Evolutionary conservation across 371 early-diverging fungal genomes (phyloP), one percentile per base, ranked within the genome.

Genomic region (Pancytospora epiphaga): DNA sequence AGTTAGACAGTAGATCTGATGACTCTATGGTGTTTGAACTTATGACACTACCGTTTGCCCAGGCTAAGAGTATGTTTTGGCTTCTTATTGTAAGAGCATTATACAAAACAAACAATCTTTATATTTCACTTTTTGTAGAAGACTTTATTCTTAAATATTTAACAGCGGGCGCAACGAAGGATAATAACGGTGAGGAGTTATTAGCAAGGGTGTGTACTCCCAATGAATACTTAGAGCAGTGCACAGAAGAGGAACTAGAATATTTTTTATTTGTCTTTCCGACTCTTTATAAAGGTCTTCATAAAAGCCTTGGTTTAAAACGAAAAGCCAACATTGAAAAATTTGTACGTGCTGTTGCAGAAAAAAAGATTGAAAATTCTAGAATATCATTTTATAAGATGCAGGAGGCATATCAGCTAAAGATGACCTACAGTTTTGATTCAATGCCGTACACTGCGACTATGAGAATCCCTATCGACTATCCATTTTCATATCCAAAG

Each of bases 61-160:
- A 47, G 15, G 19, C 32, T 1, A 18, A 1, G 27, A 2, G 1
- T 56, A 39, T 58, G 33, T 71, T 64, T 37, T 40, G 49, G 51
- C 37, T 49, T 30, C 0, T 71, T 32, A 29, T 71, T 12, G n/a
- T 39, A 22, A 39, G 62, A 4, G 40, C 65, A 0, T 27, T 71
- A 4, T 29, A 62, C n/a, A 47, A 25, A 6, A 58, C 58, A 29
- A 56, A 56, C 30, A 64, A 63, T 47, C 36, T 71, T 9, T 54
- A 64, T 1, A 33, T 71, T 25, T 50, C 39, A n/a, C 39, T 64
- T 50, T 71, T 71, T 30, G 22, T 71, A 12, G 58, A 57, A 37
- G 56, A 58, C 39, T 39, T 60, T 29, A 4, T 52, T 9, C 4
- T 29, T 22, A 12, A 33, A 9, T 9, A 9, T 33, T 30, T 58